These are phyloP conservation scores for Phialemoniopsis sp. DNA, from an alignment of 2,329 filamentous ascomycete genomes.

Conservation along the genomic window DNA sequence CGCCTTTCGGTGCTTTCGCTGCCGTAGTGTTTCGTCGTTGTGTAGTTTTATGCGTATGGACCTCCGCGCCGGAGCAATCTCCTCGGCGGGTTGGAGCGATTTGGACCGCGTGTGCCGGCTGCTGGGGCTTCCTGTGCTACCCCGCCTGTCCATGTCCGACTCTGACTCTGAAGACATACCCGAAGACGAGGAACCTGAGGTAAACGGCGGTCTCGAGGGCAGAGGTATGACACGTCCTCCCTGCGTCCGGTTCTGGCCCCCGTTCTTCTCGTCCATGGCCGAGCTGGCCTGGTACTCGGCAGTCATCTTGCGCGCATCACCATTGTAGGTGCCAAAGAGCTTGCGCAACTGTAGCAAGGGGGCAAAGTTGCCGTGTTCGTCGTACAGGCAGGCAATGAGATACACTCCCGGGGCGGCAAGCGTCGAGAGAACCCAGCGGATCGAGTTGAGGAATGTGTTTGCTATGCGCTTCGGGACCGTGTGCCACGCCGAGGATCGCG, in stretches of 20 bases:
- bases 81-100: slow-evolving; percentile 55
- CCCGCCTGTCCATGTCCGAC: slow-evolving; percentile 44
- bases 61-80: slow-evolving; percentile 63
- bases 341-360: slow-evolving; percentile 69
- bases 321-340: slow-evolving; percentile 48
- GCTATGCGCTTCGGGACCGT: slow-evolving; percentile 65
- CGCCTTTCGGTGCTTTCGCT: slow-evolving; percentile 66
- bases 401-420: slow-evolving; percentile 78
- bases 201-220: slow-evolving; percentile 14
- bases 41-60: slow-evolving; percentile 91
- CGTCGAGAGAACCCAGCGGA: slow-evolving; percentile 75
- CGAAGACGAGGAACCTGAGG: slow-evolving; percentile 54
- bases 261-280: slow-evolving; percentile 22
- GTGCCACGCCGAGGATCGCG: slow-evolving; percentile 45
- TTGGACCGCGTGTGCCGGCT: slow-evolving; percentile 59
- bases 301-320: slow-evolving; percentile 43
- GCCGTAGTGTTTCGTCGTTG: slow-evolving; percentile 70
- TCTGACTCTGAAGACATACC: slow-evolving; percentile 70
- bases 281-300: slow-evolving; percentile 25
- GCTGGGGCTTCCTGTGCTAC: slow-evolving; percentile 17
- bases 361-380: slow-evolving; percentile 74
- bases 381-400: slow-evolving; percentile 77
- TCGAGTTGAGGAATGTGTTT: slow-evolving; percentile 67
- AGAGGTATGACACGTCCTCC: slow-evolving; percentile 16
- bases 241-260: slow-evolving; percentile 13